phyloP scores from a whole-genome alignment of 495 filamentous ascomycete species.

The Podospora australis region DNA sequence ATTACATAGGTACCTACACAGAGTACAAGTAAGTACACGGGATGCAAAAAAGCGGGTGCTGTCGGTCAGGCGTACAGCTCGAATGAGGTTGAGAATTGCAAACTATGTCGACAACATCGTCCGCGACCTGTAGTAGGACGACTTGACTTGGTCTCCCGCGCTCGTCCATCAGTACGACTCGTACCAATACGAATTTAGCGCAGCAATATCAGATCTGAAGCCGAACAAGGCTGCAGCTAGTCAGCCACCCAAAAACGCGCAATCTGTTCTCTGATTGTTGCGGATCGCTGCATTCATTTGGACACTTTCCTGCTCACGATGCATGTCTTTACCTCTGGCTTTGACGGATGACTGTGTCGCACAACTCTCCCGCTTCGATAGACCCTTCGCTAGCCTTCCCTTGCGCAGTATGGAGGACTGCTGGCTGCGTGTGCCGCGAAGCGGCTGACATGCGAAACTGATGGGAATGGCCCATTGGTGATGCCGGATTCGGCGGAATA shows the following conservation, averaged over 20 bases:
- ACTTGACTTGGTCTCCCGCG: background rate
- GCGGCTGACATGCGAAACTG: background rate
- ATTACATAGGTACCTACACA: too few relatives aligned
- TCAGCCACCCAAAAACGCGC: background rate
- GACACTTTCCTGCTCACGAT: too few relatives aligned
- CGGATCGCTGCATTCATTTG: conserved; percentile 4
- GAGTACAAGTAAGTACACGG: too few relatives aligned
- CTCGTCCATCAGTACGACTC: background rate
- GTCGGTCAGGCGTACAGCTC: too few relatives aligned
- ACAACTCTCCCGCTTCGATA: background rate
- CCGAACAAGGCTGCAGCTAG: conserved; percentile 5
- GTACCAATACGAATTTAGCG: background rate
- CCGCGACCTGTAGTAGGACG: too few relatives aligned
- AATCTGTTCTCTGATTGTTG: background rate
- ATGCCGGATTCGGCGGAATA: too few relatives aligned
- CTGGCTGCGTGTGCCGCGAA: background rate
- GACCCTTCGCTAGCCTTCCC: background rate
- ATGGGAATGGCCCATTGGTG: too few relatives aligned
- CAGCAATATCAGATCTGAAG: background rate
- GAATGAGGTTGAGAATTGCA: too few relatives aligned
- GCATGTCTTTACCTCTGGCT: background rate
- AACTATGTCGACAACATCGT: too few relatives aligned
- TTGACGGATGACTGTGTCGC: background rate
- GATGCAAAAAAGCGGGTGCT: too few relatives aligned
- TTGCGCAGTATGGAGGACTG: too few relatives aligned